Percentiles rank a stretch among this genome's conserved stretches.
phyloP scores from a whole-genome alignment of 1,139 yeast species.

The Barnettozyma hawaiiensis region DNA sequence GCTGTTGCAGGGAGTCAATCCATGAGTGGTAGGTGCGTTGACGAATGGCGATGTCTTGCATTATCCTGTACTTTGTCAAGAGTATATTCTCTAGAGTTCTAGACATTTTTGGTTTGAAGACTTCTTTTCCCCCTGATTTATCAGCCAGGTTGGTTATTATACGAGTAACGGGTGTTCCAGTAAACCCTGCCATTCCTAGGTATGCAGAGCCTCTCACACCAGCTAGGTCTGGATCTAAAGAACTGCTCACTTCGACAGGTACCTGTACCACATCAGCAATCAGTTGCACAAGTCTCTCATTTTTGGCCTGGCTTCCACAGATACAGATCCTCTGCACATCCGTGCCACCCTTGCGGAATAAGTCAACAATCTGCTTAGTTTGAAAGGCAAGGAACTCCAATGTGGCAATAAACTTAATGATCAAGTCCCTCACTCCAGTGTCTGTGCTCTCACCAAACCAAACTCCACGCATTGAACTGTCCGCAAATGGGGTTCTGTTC shows the following conservation, averaged over 20 bases:
- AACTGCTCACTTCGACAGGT: slow-evolving; percentile 26
- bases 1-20: slow-evolving; percentile 18
- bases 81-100: slow-evolving; percentile 20
- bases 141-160: slow-evolving; percentile 10
- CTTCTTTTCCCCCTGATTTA: too few species aligned
- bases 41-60: slow-evolving; percentile 35
- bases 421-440: slow-evolving; percentile 29
- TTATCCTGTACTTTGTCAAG: slow-evolving; percentile 30
- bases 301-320: slow-evolving; percentile 49
- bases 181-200: slow-evolving; percentile 23
- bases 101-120: background rate
- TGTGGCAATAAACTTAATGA: slow-evolving; percentile 38
- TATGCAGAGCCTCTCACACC: slow-evolving; percentile 39
- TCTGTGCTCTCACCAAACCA: slow-evolving; percentile 40
- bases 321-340: slow-evolving; percentile 33
- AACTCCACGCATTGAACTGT: slow-evolving; percentile 44
- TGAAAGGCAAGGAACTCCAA: slow-evolving; percentile 50
- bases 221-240: slow-evolving; percentile 25
- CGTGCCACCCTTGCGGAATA: slow-evolving; percentile 26
- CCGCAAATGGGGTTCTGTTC: slow-evolving; percentile 49
- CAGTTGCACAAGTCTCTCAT: slow-evolving; percentile 36
- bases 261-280: slow-evolving; percentile 25
- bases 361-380: slow-evolving; percentile 35
- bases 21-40: slow-evolving; percentile 30
- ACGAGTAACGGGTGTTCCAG: slow-evolving; percentile 8